Base-by-base conservation (phyloP, 306 rosid species). In the Pyrus communis region DNA sequence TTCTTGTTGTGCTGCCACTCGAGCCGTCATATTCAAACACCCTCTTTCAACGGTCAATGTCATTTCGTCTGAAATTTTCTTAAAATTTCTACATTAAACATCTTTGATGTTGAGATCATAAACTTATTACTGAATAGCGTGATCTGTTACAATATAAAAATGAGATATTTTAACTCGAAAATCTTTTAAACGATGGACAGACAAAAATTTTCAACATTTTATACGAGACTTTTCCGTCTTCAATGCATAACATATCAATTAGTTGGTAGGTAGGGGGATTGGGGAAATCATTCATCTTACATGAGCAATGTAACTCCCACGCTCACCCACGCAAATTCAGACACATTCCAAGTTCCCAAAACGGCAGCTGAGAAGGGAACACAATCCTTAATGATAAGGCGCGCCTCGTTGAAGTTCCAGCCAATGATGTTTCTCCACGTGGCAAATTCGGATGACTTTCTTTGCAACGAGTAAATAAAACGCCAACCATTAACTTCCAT, bases 391-490 rank as follows among this genome's bases (percentile, higher is more conserved):
- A 66, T 33, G 84, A 81, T 81, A 81, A 86, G 90, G 74, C 21
- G 58, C 38, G 22, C 70, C 63, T 73, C 52, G 40, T 35, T 2
- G 11, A 10, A 23, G 51, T 3, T 2, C 1, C 1, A 0, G 5
- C 86, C 77, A 87, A 83, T 85, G 1, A 2, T 0, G 1, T 1
- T 0, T 4, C 2, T 1, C 76, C 89, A 85, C 86, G 88, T 83
- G 85, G 66, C 62, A 27, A 3, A 33, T 69, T 9, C 11, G 82
- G 89, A 88, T 85, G 87, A 71, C 75, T 40, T 65, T 40, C 52
- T 75, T 61, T 49, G 64, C 83, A 80, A 5, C 35, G 74, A 65
- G 84, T 75, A 80, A 81, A 81, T 87, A 81, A 80, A 84, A 25
- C 55, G 40, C 74, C 52, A 45, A 75, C 86, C 91, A 76, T 83